Evolutionary conservation across 306 rosid species (phyloP).

Genomic region (Begonia loranthoides): DNA sequence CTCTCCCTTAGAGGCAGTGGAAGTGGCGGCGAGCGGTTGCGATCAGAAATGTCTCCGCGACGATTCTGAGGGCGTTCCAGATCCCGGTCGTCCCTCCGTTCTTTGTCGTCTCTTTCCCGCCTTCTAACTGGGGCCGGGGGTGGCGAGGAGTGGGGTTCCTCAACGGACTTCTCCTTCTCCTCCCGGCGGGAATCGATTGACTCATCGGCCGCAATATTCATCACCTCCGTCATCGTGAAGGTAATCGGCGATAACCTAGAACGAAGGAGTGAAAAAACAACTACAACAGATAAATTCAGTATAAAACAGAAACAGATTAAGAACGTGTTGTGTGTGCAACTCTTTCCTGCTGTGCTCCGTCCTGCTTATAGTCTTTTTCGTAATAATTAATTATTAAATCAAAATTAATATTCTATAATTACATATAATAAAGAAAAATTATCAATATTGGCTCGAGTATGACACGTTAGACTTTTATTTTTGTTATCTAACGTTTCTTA

Average conservation of each 20-base stretch:
- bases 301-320: no score
- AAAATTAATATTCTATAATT: no score
- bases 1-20: constrained; percentile 17
- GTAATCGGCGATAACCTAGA: neutral
- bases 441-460: no score
- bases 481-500: no score
- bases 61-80: constrained; percentile 63
- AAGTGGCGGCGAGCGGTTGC: constrained; percentile 50
- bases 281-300: no score
- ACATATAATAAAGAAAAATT: no score
- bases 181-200: constrained; percentile 39
- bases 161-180: constrained; percentile 26
- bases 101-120: constrained; percentile 49
- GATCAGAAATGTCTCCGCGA: constrained; percentile 57
- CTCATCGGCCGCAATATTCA: constrained; percentile 48
- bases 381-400: no score
- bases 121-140: constrained; percentile 17
- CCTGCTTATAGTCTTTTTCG: no score
- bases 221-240: constrained; percentile 64
- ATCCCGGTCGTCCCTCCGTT: constrained; percentile 41
- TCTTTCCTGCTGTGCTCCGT: no score
- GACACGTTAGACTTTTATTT: no score
- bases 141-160: constrained; percentile 29
- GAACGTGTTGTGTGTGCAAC: no score
- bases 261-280: no score